These are phyloP conservation scores for Hibiscus tridactylites DNA, from an alignment of 345 rosid species.

Conservation along the genomic window DNA sequence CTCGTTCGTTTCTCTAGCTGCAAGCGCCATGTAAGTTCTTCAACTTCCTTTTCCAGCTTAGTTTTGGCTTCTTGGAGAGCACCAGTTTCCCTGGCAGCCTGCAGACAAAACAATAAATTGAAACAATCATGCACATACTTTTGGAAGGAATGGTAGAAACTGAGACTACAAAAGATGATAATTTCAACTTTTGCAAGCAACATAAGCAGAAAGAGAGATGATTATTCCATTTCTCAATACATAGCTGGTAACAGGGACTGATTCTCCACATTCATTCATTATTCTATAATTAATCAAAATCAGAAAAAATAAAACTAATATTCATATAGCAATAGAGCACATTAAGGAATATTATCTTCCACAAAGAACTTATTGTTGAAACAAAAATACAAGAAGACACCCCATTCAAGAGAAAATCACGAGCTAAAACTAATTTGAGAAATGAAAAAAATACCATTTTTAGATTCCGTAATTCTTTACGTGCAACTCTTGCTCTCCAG, in stretches of 20 bases:
- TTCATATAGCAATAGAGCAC: not conserved
- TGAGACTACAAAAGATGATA: not conserved
- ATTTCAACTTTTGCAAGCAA: slow-evolving; percentile 4
- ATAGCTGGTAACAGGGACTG: not conserved
- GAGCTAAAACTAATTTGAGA: slow-evolving; percentile 11
- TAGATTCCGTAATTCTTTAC: slow-evolving; percentile 64
- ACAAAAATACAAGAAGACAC: not conserved
- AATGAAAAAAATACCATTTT: slow-evolving; percentile 44
- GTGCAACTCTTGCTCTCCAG: slow-evolving; percentile 75
- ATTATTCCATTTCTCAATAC: not conserved
- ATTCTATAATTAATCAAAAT: not conserved
- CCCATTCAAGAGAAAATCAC: not conserved
- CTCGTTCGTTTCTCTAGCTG: slow-evolving; percentile 81
- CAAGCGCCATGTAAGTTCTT: slow-evolving; percentile 77
- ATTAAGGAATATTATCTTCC: not conserved
- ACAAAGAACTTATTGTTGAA: not conserved
- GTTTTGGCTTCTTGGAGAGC: slow-evolving; percentile 94
- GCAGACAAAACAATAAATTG: slow-evolving; percentile 15
- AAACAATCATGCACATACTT: not conserved
- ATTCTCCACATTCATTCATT: not conserved
- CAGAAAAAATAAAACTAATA: not conserved
- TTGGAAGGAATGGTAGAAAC: not conserved
- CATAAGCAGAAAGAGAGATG: not conserved
- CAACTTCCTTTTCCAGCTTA: slow-evolving; percentile 86
- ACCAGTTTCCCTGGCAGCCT: slow-evolving; percentile 97